Base-by-base conservation (phyloP, 2,329 filamentous ascomycete species). In the Trichocomaceae sp. region DNA sequence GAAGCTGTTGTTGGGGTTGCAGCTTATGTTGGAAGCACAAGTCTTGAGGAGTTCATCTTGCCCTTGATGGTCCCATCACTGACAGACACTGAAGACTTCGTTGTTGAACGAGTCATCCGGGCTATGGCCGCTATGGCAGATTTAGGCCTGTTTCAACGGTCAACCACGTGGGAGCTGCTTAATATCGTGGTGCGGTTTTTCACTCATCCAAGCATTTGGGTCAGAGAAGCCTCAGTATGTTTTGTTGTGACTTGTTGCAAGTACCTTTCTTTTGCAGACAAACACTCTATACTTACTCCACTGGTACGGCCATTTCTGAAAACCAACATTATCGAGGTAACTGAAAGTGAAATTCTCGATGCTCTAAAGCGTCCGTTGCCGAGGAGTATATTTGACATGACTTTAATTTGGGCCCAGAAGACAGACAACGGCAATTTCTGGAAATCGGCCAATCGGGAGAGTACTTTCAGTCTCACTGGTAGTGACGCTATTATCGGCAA, bases 51-150 rank as follows among this genome's bases (percentile, higher is more conserved):
- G 62, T 99, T 96, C 63, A 95, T 97, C 60, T 74, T 99, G 23
- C 93, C 95, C 0, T 77, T 99, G 13, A 96, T 99, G 90, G 82
- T 96, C 2, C 93, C 96, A 69, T 92, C 93, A 7, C 77, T 99
- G 63, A 90, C 90, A 0, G 93, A 99, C 61, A 83, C 88, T 0
- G 93, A 99, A 70, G 92, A 96, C 63, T 92, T 89, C 66, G 93
- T 99, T 1, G 86, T 99, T 12, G 90, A 96, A 65, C 88, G 88
- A 55, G 91, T 92, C 1, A 77, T 99, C 29, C 84, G 93, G 61
- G 93, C 92, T 0, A 78, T 99, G 47, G 89, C 90, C 2, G 86
- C 88, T 57, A 88, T 99, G 76, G 90, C 92, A 8, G 85, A 87
- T 52, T 78, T 99, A 19, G 95, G 93, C 0, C 77, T 99, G 0